Evolutionary conservation across 129 eudicot genomes (phyloP).

Genomic region (Tanacetum coccineum): DNA sequence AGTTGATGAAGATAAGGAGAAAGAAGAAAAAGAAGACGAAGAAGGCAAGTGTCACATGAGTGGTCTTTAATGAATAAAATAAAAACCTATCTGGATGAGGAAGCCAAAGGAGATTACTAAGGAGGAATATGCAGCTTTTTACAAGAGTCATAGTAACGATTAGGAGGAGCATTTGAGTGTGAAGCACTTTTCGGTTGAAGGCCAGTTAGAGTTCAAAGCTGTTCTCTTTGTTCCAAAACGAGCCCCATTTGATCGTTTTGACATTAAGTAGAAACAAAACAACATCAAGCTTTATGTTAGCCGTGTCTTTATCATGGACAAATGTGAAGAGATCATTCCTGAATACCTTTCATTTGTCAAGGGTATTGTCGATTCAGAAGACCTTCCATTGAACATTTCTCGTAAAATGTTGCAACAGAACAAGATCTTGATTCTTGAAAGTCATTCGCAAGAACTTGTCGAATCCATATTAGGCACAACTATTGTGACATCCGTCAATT

Average conservation of each 20-base stretch:
- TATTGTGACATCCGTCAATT: too few relatives aligned
- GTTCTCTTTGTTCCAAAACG: slow-evolving; percentile 70
- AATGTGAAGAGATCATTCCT: neutral
- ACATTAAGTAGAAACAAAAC: slow-evolving; percentile 59
- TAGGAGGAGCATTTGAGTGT: slow-evolving; percentile 74
- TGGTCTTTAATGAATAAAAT: slow-evolving; percentile 40
- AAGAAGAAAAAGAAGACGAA: slow-evolving; percentile 48
- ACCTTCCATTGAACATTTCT: too few relatives aligned
- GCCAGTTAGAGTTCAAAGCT: slow-evolving; percentile 68
- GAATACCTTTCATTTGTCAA: slow-evolving; percentile 24
- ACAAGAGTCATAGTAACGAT: slow-evolving; percentile 70
- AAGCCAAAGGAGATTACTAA: slow-evolving; percentile 70
- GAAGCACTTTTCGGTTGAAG: slow-evolving; percentile 76
- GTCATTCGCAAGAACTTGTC: neutral
- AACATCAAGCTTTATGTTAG: slow-evolving; percentile 41
- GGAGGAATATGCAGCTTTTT: slow-evolving; percentile 70
- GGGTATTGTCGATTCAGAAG: slow-evolving; percentile 3
- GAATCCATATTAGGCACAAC: too few relatives aligned
- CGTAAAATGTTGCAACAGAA: too few relatives aligned
- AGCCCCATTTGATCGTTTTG: slow-evolving; percentile 72
- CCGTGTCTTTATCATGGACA: slow-evolving; percentile 78
- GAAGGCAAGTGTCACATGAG: slow-evolving; percentile 47
- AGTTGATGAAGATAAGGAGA: slow-evolving; percentile 41
- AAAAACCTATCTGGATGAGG: slow-evolving; percentile 6
- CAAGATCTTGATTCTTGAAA: too few relatives aligned